Percentiles rank a stretch among this genome's conserved stretches.
Conservation (phyloP, 371 early-diverging fungal genomes). For the Massospora cicadina region DNA sequence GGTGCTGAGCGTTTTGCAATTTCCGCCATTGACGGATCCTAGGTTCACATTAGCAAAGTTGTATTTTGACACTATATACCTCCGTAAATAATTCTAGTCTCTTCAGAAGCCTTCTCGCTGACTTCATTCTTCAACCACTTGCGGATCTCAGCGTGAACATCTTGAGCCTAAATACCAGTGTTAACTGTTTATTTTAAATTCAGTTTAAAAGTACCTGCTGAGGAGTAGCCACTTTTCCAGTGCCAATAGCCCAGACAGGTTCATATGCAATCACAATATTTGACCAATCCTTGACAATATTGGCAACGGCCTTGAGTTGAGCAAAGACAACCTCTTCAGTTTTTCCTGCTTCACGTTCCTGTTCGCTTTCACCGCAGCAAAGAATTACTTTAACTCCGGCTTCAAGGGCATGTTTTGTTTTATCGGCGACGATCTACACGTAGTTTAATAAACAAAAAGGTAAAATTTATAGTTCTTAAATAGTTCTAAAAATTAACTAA, state of each 20-base stretch:
- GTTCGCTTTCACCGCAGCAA: conserved; percentile 94
- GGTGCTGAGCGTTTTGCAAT: conserved; percentile 48
- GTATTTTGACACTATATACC: conserved; percentile 32
- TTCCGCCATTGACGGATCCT: conserved; percentile 72
- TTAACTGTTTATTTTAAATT: neutral
- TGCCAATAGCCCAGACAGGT: conserved; percentile 99
- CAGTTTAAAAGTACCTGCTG: conserved; percentile 35
- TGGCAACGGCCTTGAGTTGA: conserved; percentile 73
- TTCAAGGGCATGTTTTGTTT: conserved; percentile 74
- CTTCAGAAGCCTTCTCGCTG: conserved; percentile 58
- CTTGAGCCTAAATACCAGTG: conserved; percentile 54
- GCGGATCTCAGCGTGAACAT: conserved; percentile 82
- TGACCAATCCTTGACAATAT: conserved; percentile 58
- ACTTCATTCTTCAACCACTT: conserved; percentile 69
- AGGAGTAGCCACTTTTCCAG: conserved; percentile 94
- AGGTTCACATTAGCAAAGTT: neutral
- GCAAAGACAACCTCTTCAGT: conserved; percentile 77
- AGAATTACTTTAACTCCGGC: conserved; percentile 85
- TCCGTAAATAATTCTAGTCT: conserved; percentile 94
- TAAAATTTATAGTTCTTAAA: too few species aligned
- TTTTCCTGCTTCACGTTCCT: conserved; percentile 76
- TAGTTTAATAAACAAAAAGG: neutral
- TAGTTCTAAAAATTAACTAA: conserved; percentile 3
- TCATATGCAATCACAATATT: conserved; percentile 98
- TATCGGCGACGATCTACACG: conserved; percentile 50